phyloP scores from a whole-genome alignment of 441 rosid species.

The Eugenia klotzschiana region DNA sequence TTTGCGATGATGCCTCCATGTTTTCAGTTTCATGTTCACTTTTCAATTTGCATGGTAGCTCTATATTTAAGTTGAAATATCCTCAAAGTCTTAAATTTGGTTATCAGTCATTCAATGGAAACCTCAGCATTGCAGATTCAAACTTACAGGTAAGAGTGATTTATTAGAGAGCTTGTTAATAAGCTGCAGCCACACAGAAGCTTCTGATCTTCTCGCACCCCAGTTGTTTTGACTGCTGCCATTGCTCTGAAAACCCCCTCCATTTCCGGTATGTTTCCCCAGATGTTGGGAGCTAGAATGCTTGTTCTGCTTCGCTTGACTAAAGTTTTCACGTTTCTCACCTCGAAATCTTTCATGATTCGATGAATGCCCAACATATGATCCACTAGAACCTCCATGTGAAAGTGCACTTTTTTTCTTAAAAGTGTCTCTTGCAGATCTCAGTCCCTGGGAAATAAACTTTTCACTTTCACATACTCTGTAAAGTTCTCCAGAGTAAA shows the following conservation, averaged over 20 bases:
- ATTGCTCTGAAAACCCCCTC: constrained; percentile 28
- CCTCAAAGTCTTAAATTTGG: background rate
- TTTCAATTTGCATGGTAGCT: background rate
- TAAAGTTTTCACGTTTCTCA: constrained; percentile 54
- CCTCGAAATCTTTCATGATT: constrained; percentile 42
- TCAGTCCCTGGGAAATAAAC: constrained; percentile 54
- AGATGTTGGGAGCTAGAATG: constrained; percentile 47
- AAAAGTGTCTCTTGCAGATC: constrained; percentile 62
- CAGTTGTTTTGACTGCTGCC: constrained; percentile 56
- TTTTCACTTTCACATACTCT: constrained; percentile 67
- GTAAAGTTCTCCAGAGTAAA: constrained; percentile 81
- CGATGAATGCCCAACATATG: constrained; percentile 35
- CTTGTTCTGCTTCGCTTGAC: constrained; percentile 62
- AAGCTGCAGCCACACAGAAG: constrained; percentile 70
- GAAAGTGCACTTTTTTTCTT: constrained; percentile 57
- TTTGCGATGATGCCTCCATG: background rate
- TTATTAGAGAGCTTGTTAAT: constrained; percentile 73
- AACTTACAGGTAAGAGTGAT: constrained; percentile 72
- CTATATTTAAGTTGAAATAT: background rate
- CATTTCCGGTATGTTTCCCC: constrained; percentile 27
- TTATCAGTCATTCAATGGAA: background rate
- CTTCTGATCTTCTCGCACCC: constrained; percentile 64
- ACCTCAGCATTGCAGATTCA: background rate
- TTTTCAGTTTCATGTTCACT: background rate
- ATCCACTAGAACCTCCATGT: constrained; percentile 25